A percentile compares a stretch with the other conserved stretches of the same genome.
These are phyloP conservation scores for Pichia sp. DNA, from an alignment of 1,139 yeast genomes.

Conservation along the genomic window DNA sequence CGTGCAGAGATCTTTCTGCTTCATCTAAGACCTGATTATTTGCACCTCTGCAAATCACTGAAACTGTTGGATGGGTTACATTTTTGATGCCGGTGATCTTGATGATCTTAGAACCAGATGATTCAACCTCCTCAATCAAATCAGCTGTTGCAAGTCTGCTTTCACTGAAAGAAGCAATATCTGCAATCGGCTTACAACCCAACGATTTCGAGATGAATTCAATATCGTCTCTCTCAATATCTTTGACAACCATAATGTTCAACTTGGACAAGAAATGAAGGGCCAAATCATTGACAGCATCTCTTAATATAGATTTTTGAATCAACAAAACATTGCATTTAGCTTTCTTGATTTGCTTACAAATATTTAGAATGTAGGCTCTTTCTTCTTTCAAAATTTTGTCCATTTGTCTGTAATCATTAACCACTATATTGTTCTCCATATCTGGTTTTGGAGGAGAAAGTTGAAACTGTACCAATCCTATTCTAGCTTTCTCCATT, in stretches of 20 bases:
- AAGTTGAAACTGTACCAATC: conserved; percentile 88
- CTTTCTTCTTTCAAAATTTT: conserved; percentile 96
- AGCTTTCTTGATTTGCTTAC: conserved; percentile 94
- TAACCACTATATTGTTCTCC: conserved; percentile 95
- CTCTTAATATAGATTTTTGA: conserved; percentile 92
- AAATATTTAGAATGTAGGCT: conserved; percentile 86
- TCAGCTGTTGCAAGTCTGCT: conserved; percentile 92
- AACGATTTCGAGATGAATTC: conserved; percentile 88
- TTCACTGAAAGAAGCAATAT: conserved; percentile 86
- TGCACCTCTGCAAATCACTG: conserved; percentile 93
- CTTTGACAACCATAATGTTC: conserved; percentile 90
- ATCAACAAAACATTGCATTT: conserved; percentile 92
- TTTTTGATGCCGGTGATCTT: conserved; percentile 82
- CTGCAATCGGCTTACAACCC: conserved; percentile 96
- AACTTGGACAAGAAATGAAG: conserved; percentile 89
- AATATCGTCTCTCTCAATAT: conserved; percentile 93
- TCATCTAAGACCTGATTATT: conserved; percentile 86
- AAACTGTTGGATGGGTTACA: conserved; percentile 68
- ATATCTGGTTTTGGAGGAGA: conserved; percentile 99
- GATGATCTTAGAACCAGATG: conserved; percentile 89
- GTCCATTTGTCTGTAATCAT: conserved; percentile 98
- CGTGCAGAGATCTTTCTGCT: conserved; percentile 94
- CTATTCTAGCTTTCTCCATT: conserved; percentile 90
- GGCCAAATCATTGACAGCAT: conserved; percentile 95
- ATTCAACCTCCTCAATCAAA: conserved; percentile 84